Evolutionary conservation across 352 stramenopile genomes (phyloP).

Genomic region (Globisporangium cederbergense): DNA sequence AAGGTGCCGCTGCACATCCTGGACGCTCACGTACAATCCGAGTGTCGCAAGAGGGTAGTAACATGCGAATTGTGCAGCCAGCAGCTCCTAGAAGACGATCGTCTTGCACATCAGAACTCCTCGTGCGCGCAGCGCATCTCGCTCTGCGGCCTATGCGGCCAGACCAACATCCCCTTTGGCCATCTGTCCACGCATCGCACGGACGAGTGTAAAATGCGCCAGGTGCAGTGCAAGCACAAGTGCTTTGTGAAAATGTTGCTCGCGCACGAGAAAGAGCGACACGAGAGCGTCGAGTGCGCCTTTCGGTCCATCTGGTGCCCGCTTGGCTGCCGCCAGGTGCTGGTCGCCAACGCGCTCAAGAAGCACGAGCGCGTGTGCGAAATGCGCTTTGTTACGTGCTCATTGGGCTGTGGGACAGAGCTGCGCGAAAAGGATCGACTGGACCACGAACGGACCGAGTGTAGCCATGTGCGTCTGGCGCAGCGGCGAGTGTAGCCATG

Average conservation of each 20-base stretch:
- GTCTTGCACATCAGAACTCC: conserved; percentile 24
- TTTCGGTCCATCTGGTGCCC: conserved; percentile 64
- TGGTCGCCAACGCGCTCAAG: conserved; percentile 48
- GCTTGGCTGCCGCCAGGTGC: conserved; percentile 49
- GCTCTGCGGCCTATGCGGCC: conserved; percentile 51
- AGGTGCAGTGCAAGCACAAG: conserved; percentile 43
- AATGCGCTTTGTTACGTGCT: conserved; percentile 63
- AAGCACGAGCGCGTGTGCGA: conserved; percentile 48
- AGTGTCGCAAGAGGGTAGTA: conserved; percentile 47
- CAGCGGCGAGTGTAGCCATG: conserved; percentile 3
- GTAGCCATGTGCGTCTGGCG: background rate
- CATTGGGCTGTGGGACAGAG: conserved; percentile 53
- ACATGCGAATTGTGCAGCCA: conserved; percentile 33
- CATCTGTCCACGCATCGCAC: conserved; percentile 39
- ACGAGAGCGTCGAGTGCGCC: conserved; percentile 61
- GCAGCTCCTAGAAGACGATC: conserved; percentile 35
- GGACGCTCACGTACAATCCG: conserved; percentile 24
- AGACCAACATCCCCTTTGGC: conserved; percentile 29
- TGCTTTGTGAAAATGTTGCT: conserved; percentile 48
- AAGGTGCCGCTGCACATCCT: conserved; percentile 49
- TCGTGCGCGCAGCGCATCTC: conserved; percentile 44
- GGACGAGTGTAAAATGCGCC: conserved; percentile 55
- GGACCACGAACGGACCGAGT: conserved; percentile 39
- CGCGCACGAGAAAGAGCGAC: conserved; percentile 50
- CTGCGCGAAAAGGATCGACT: conserved; percentile 51